Base-by-base conservation (phyloP, 1,139 yeast genomes). In the Scheffersomyces titani region DNA sequence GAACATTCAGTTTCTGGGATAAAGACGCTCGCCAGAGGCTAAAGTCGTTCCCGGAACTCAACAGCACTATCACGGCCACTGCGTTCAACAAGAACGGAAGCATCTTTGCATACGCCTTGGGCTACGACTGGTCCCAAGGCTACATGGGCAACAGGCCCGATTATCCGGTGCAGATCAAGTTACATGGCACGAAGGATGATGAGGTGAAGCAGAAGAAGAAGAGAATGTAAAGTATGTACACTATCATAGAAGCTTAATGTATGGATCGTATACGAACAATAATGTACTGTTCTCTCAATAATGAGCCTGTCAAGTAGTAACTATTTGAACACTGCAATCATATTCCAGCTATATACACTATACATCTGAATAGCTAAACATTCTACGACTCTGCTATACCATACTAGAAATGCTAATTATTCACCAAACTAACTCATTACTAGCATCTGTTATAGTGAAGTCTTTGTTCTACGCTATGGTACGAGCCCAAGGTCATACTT, bases 81-180 rank as follows among this genome's bases (percentile, higher is more conserved):
- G 87, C 88, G 6, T 96, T 93, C 76, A 94, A 92, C 74, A 81
- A 90, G 63, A 87, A 80, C 55, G 99, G 99, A 52, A 75, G 86
- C 49, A 86, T 94, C 19, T 88, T 90, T 71, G 99, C 98, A 18
- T 92, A 94, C 71, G 97, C 98, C 1, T 73, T 91, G 60, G 88
- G 97, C 64, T 94, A 94, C 73, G 99, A 94, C 70, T 94, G 99
- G 99, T 84, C 92, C 58, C 90, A 89, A 70, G 99, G 99, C 7
- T 82, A 89, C 71, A 87, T 83, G 70, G 90, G 84, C 64, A 92
- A 91, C 75, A 84, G 87, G 53, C 89, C 86, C 3, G 92, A 88
- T 61, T 86, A 86, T 66, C 93, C 96, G 18, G 89, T 84, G 61
- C 80, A 85, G 59, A 86, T 94, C 61, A 89, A 91, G 73, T 78